Base-by-base conservation (phyloP, 495 filamentous ascomycete genomes). In the Talaromyces ruber region DNA sequence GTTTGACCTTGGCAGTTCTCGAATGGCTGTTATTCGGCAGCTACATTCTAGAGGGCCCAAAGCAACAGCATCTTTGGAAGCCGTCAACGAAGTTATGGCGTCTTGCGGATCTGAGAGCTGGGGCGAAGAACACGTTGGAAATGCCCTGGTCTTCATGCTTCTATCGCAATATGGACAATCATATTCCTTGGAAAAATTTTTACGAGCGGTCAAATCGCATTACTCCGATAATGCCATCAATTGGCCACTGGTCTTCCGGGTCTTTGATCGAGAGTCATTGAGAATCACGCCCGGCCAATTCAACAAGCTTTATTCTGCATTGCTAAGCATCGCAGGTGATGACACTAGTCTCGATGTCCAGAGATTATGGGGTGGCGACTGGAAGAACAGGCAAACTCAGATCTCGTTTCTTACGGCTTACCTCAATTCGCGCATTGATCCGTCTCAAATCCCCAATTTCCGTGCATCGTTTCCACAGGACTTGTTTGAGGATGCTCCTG, bases 321-420 rank as follows among this genome's bases (percentile, higher is more conserved):
- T 99, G 26, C 75, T 89, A 29, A 85, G 85, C 1, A 76, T 89
- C 59, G 89, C 89, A 39, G 77, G 74, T 52, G 84, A 87, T 25
- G 81, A 86, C 45, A 66, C 74, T 28, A 80, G 69, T 59, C 80
- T 88, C 68, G 86, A 96, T 72, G 84, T 97, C 52, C 88, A 96
- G 71, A 83, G 80, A 39, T 81, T 99, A 25, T 98, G 93, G 94
- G 91, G 92, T 62, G 93, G 92, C 34, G 81, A 86, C 52, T 98
- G 95, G 94, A 83, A 89, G 54, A 81, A 95, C 59, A 82, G 86
- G 21, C 84, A 92, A 52, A 90, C 95, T 0, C 95, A 97, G 62
- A 81, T 98, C 58, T 94, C 90, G 14, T 95, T 99, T 68, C 78
- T 97, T 43, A 87, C 86, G 62, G 90, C 92, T 7, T 97, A 90